phyloP scores from a whole-genome alignment of 78 protist species.

The Speleostelium caveatum region DNA sequence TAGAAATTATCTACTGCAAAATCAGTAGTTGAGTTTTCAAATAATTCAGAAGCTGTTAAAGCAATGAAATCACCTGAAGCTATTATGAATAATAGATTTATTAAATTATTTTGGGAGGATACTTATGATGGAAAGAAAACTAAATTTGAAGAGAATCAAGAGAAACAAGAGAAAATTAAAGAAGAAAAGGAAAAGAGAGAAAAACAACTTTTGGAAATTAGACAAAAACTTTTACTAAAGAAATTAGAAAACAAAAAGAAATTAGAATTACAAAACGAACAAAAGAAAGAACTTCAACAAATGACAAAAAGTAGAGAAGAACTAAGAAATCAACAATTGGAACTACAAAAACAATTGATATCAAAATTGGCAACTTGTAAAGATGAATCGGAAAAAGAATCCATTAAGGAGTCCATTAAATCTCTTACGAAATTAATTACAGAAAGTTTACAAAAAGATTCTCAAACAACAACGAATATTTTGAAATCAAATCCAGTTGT shows the following conservation, averaged over 20 bases:
- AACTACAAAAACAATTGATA: conserved; percentile 40
- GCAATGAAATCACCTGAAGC: conserved; percentile 81
- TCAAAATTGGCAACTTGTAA: neutral
- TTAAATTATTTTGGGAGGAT: conserved; percentile 64
- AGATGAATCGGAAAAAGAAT: conserved; percentile 57
- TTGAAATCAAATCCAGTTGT: neutral
- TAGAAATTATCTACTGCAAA: conserved; percentile 26
- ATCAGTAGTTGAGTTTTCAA: conserved; percentile 16
- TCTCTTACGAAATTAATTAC: conserved; percentile 25
- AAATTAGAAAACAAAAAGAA: conserved; percentile 26
- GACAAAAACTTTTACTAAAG: conserved; percentile 23
- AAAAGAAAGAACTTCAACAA: conserved; percentile 15
- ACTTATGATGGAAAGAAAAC: conserved; percentile 42
- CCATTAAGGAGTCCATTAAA: conserved; percentile 52
- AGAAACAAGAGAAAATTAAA: conserved; percentile 27
- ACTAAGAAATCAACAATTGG: conserved; percentile 42
- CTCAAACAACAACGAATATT: neutral
- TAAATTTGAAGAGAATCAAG: conserved; percentile 74
- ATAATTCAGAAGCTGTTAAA: conserved; percentile 32
- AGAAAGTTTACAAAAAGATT: conserved; percentile 26
- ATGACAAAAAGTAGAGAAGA: conserved; percentile 18
- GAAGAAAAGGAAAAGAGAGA: conserved; percentile 56
- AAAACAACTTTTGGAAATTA: conserved; percentile 1
- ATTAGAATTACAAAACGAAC: neutral
- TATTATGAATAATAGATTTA: conserved; percentile 72